Evolutionary conservation across 345 rosid species (phyloP).

Genomic region (Syzygium oleosum): DNA sequence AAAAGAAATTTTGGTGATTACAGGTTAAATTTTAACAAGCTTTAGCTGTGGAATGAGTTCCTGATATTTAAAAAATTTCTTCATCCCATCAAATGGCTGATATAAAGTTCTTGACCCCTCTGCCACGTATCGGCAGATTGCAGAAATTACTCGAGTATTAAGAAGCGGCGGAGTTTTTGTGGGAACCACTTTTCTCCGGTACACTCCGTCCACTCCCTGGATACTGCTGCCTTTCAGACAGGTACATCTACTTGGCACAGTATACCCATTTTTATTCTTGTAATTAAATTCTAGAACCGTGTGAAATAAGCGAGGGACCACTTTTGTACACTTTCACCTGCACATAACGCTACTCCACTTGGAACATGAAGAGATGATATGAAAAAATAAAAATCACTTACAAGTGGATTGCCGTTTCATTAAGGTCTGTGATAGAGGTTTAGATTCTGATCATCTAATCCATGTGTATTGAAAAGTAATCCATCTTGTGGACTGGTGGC

Average conservation of each 20-base stretch:
- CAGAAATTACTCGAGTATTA: conserved; percentile 78
- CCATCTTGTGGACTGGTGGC: not conserved
- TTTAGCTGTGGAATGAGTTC: not conserved
- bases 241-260: conserved; percentile 26
- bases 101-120: not conserved
- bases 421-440: not conserved
- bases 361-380: not conserved
- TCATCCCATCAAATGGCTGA: not conserved
- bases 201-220: conserved; percentile 50
- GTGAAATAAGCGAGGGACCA: not conserved
- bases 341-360: not conserved
- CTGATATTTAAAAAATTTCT: not conserved
- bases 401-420: not conserved
- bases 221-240: conserved; percentile 38
- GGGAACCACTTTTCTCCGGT: conserved; percentile 80
- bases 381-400: not conserved
- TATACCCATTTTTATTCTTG: not conserved
- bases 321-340: not conserved
- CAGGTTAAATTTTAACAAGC: not conserved
- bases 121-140: conserved; percentile 26
- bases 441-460: not conserved
- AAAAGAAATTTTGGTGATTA: not conserved
- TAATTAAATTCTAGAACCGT: not conserved
- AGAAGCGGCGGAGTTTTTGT: conserved; percentile 88
- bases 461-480: not conserved